phyloP scores from a whole-genome alignment of 1,139 yeast species.

The Hemisphaericaspora xylanilytica region DNA sequence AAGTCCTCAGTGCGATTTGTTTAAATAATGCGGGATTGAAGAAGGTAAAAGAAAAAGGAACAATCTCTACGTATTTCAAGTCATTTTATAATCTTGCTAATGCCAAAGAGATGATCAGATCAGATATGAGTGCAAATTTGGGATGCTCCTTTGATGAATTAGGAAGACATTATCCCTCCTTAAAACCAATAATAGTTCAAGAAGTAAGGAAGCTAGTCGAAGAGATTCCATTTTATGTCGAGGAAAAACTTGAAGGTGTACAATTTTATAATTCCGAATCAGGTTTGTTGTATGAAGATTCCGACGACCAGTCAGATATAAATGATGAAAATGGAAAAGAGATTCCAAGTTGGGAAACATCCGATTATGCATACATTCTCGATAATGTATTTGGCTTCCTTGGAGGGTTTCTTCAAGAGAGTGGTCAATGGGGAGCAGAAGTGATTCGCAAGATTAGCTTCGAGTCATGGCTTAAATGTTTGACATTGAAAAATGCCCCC shows the following conservation, averaged over 20 bases:
- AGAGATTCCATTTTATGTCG: conserved; percentile 41
- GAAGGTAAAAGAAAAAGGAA: conserved; percentile 46
- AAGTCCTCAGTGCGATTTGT: conserved; percentile 79
- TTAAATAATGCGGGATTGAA: conserved; percentile 72
- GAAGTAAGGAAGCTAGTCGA: conserved; percentile 50
- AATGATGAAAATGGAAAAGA: conserved; percentile 37
- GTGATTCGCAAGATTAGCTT: conserved; percentile 41
- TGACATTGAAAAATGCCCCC: conserved; percentile 52
- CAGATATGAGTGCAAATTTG: conserved; percentile 50
- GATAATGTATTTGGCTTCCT: conserved; percentile 50
- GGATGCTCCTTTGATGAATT: conserved; percentile 80
- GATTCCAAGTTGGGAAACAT: conserved; percentile 54
- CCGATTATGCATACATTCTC: conserved; percentile 39
- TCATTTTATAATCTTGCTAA: conserved; percentile 47
- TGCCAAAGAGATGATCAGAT: conserved; percentile 43
- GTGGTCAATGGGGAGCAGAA: conserved; percentile 49
- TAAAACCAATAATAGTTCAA: conserved; percentile 58
- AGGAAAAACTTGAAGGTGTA: conserved; percentile 34
- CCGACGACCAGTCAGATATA: conserved; percentile 36
- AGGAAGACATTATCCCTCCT: conserved; percentile 76
- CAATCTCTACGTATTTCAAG: conserved; percentile 51
- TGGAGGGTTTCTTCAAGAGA: conserved; percentile 45
- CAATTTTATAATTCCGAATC: conserved; percentile 42
- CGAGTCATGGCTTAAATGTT: conserved; percentile 42
- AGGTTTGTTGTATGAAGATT: conserved; percentile 42